These are phyloP conservation scores for Mycena metata DNA, from an alignment of 768 basidiomycete species.

Conservation along the genomic window DNA sequence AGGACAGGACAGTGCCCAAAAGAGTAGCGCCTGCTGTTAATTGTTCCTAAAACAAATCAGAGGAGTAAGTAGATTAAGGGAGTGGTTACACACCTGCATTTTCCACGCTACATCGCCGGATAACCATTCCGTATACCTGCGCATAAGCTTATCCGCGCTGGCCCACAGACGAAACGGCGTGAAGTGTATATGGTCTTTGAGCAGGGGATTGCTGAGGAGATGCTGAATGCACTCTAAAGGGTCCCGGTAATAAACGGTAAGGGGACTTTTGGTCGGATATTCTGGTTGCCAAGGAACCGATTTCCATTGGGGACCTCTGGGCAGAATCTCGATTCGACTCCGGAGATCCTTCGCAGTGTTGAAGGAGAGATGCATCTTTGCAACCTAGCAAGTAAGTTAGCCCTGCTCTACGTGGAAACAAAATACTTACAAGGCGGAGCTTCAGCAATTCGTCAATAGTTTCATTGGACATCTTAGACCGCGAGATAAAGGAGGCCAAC, in stretches of 20 bases:
- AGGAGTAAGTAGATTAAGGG: too few species aligned
- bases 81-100: slow-evolving; percentile 39
- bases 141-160: background rate
- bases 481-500: background rate
- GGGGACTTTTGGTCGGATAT: slow-evolving; percentile 38
- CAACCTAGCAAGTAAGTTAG: background rate
- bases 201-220: slow-evolving; percentile 43
- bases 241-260: slow-evolving; percentile 47
- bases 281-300: background rate
- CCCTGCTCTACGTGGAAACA: background rate
- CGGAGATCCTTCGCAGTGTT: background rate
- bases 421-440: background rate
- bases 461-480: background rate
- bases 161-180: background rate
- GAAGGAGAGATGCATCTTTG: background rate
- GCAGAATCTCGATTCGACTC: background rate
- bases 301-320: background rate
- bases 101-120: slow-evolving; percentile 14
- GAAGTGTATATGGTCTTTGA: slow-evolving; percentile 43
- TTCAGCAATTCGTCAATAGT: background rate
- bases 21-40: slow-evolving; percentile 37
- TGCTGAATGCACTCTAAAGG: slow-evolving; percentile 46
- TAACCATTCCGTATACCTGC: slow-evolving; percentile 10
- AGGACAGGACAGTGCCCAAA: slow-evolving; percentile 46
- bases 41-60: too few species aligned